Percentiles rank a stretch among this genome's conserved stretches.
Conservation (phyloP, 2,329 filamentous ascomycete genomes). For the Dactylellina drechsleri region DNA sequence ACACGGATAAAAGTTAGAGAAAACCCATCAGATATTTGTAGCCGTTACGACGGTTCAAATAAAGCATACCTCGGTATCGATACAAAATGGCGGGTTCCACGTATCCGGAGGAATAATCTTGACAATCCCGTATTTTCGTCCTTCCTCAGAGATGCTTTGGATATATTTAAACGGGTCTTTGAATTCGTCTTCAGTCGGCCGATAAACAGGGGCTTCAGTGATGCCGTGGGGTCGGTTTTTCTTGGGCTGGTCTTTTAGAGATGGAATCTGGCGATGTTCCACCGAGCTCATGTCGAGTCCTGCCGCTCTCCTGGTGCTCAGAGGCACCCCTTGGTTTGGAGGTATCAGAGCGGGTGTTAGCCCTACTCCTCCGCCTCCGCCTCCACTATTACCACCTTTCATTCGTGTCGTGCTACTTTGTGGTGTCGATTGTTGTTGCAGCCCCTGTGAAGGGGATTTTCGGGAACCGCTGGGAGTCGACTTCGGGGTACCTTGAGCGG, state of each 20-base stretch:
- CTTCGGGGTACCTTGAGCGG: constrained; percentile 57
- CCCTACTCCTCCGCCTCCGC: not conserved
- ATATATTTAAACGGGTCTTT: constrained; percentile 94
- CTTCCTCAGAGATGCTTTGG: constrained; percentile 87
- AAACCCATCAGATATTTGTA: not conserved
- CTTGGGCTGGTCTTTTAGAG: constrained; percentile 78
- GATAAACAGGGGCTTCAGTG: constrained; percentile 88
- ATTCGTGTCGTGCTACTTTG: constrained; percentile 57
- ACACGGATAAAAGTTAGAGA: constrained; percentile 19
- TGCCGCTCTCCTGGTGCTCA: constrained; percentile 72
- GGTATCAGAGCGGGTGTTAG: constrained; percentile 54
- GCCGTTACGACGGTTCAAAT: not conserved
- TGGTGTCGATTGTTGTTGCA: constrained; percentile 36
- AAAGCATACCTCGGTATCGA: constrained; percentile 86
- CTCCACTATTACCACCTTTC: constrained; percentile 51
- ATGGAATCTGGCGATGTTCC: constrained; percentile 84
- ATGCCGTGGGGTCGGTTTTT: constrained; percentile 83
- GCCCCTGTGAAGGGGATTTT: constrained; percentile 53
- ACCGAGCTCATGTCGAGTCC: constrained; percentile 88
- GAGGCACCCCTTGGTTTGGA: constrained; percentile 64
- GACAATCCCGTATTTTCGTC: constrained; percentile 86
- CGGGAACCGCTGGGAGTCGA: constrained; percentile 56
- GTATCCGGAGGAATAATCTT: constrained; percentile 93
- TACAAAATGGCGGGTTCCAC: constrained; percentile 95
- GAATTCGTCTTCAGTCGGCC: constrained; percentile 92